Evolutionary conservation across 495 filamentous ascomycete genomes (phyloP), one percentile per base, ranked within the genome.

Genomic region (Lineolata rhizophorae): DNA sequence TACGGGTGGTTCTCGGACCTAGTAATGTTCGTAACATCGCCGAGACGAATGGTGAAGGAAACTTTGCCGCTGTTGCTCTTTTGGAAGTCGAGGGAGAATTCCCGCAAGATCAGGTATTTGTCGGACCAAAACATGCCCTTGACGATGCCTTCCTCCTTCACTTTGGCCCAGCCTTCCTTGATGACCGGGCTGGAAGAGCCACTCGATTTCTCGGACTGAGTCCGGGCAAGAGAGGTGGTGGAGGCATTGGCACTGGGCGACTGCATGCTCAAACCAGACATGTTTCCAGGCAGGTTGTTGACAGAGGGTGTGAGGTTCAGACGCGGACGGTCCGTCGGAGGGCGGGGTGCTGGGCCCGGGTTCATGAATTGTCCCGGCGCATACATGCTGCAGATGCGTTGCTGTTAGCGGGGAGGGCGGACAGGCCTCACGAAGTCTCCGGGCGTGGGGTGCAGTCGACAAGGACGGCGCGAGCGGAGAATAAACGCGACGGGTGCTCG

Each of bases 121-220:
- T 81, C 72, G 40, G 83, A 83, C 84, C 84, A 97, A 37, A 87
- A 68, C n/a, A 77, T 62, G 32, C 73, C 79, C 57, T 81, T 73
- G 42, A 76, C 62, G 18, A 52, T 30, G 34, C 72, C 71, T 45
- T 84, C 84, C 48, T 95, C 85, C 57, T 91, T 93, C 42, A 68
- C 67, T 31, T 67, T 68, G 33, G 91, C 81, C 45, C 66, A 76
- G 18, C 87, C 87, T 45, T 94, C 79, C 50, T 87, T 93, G 51
- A 93, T 71, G 36, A 83, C 65, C 10, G 66, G 62, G 33, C 38
- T 29, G 3, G 76, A 60, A 6, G 77, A 69, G 19, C 64, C 64
- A 34, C 57, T 48, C 38, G 65, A 70, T 43, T 72, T 55, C 3
- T 54, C 67, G 13, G 62, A 61, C 18, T 40, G 64, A 65, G 44